phyloP scores from a whole-genome alignment of 495 filamentous ascomycete genomes.

The Aspergillus olivimuriae region DNA sequence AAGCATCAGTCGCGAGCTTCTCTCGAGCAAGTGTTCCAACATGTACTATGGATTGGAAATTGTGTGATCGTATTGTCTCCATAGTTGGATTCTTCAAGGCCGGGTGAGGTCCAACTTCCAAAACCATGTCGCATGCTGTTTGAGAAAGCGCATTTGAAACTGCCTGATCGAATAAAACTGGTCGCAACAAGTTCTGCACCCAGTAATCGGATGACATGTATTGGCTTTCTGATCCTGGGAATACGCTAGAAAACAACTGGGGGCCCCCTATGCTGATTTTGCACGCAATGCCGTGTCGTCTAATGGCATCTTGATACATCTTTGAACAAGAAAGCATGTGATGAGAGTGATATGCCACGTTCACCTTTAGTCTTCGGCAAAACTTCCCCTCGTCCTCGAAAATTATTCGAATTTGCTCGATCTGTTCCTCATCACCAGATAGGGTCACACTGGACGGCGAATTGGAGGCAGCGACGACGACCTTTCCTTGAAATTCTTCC shows the following conservation, averaged over 20 bases:
- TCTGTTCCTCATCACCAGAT: slow-evolving; percentile 23
- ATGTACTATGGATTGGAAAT: slow-evolving; percentile 23
- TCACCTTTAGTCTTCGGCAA: slow-evolving; percentile 44
- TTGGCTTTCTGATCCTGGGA: background rate
- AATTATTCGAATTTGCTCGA: slow-evolving; percentile 32
- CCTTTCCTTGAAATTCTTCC: slow-evolving; percentile 20
- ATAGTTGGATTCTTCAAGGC: slow-evolving; percentile 34
- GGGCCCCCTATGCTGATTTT: background rate
- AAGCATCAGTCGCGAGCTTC: slow-evolving; percentile 15
- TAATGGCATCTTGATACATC: too few relatives aligned
- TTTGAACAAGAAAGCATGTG: slow-evolving; percentile 36
- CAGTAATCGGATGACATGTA: slow-evolving; percentile 35
- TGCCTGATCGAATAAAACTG: slow-evolving; percentile 47
- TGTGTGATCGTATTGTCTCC: too few relatives aligned
- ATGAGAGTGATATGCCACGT: slow-evolving; percentile 54
- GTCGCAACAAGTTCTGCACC: slow-evolving; percentile 46
- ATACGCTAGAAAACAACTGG: background rate
- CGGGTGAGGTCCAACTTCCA: slow-evolving; percentile 48
- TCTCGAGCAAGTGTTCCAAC: slow-evolving; percentile 23
- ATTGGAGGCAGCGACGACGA: slow-evolving; percentile 35
- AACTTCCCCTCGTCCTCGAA: slow-evolving; percentile 42
- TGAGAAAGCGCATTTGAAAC: slow-evolving; percentile 26
- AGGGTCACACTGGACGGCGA: slow-evolving; percentile 32
- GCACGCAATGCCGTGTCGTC: background rate
- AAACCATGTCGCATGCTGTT: slow-evolving; percentile 12